phyloP scores from a whole-genome alignment of 306 rosid species.

The Clitoria ternatea region DNA sequence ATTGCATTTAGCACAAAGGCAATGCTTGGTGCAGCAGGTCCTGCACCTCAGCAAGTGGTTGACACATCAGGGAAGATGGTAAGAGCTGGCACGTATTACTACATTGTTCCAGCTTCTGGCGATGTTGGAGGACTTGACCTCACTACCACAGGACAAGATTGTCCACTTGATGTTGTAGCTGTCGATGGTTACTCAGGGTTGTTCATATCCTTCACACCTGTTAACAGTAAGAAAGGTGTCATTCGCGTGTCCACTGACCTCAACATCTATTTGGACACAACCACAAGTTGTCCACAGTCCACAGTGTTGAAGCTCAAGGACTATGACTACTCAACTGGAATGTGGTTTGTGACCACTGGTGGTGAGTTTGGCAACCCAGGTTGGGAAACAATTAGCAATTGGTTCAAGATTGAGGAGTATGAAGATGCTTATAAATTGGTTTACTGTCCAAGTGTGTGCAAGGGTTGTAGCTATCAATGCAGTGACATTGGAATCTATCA shows the following conservation, averaged over 20 bases:
- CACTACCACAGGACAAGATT: not conserved
- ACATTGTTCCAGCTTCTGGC: not conserved
- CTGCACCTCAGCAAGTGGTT: conserved; percentile 19
- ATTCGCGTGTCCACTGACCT: not conserved
- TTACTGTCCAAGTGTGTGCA: conserved; percentile 54
- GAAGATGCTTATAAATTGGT: conserved; percentile 32
- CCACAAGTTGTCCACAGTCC: conserved; percentile 3
- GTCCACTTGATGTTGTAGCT: conserved; percentile 2
- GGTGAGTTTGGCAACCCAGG: too few species aligned
- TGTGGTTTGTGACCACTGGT: conserved; percentile 31
- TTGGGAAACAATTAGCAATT: too few species aligned
- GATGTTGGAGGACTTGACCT: not conserved
- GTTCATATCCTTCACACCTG: not conserved
- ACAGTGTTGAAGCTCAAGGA: conserved; percentile 30
- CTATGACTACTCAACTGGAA: not conserved
- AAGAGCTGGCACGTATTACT: not conserved
- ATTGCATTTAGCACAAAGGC: conserved; percentile 1
- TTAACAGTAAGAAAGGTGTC: not conserved
- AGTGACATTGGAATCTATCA: conserved; percentile 29
- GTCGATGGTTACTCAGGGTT: not conserved
- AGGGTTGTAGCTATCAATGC: conserved; percentile 37
- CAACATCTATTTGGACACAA: conserved; percentile 11
- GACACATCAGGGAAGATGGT: conserved; percentile 25
- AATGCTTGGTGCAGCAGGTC: not conserved
- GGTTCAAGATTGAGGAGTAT: conserved; percentile 47